Evolutionary conservation across 1,139 yeast species (phyloP), one percentile per base, ranked within the genome.

Genomic region (Debaryomyces fabryi): DNA sequence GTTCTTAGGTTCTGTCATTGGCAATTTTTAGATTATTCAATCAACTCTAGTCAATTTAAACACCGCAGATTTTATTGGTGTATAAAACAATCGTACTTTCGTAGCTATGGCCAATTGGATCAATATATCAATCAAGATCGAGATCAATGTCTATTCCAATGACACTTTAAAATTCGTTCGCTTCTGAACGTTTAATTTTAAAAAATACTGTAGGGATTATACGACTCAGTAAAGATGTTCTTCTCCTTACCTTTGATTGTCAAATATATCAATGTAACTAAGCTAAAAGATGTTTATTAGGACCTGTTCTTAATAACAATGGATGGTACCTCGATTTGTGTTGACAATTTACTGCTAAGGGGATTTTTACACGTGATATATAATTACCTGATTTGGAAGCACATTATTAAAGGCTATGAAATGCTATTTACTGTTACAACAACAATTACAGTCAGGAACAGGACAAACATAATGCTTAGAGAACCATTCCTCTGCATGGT

Each of bases 401-500:
- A 6, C 4, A 15, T 13, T 34, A 25, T 15, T 27, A 25, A 12
- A 29, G 23, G 18, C 25, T 15, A 29, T 18, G 34, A 21, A 6
- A 20, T 15, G 4, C 56, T 64, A 73, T 46, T 71, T 73, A 57
- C 77, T 79, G 56, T 83, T 88, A 64, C 98, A 92, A 45, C 83
- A 74, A 62, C 98, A 93, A 44, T 78, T 76, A 59, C 98, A 93
- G 46, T 91, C 96, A 0, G 98, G 97, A 2, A 92, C 96, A 0
- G 99, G 97, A 62, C 99, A 93, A 2, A 88, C 82, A 49, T 80
- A 82, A 59, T 92, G 96, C 63, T 85, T 86, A 16, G 86, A 79
- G 62, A 93, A 93, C 98, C 98, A 93, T 60, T 90, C 96, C 56
- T 88, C 91, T 0, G 98, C 97, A 65, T 93, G 98, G 13, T 86